phyloP scores from a whole-genome alignment of 257 asterid species.

The Handroanthus guayacan region DNA sequence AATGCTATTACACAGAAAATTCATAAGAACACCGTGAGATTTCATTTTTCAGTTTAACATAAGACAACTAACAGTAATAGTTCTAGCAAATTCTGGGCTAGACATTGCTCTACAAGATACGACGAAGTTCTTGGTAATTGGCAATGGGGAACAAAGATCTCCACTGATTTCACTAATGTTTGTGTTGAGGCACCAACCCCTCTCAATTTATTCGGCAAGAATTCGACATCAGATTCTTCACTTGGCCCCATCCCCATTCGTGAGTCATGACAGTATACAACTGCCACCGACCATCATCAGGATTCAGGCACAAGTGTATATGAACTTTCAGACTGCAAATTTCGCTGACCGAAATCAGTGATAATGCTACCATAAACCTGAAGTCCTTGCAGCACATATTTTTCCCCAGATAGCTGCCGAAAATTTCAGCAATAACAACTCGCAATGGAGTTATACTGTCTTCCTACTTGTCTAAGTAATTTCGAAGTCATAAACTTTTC shows the following conservation, averaged over 20 bases:
- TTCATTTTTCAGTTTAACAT: background rate
- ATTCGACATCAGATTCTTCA: background rate
- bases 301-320: background rate
- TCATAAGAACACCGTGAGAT: background rate
- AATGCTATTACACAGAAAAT: no score
- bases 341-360: background rate
- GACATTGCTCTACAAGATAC: background rate
- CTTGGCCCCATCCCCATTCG: background rate
- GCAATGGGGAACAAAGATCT: no score
- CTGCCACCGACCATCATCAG: background rate
- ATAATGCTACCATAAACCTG: background rate
- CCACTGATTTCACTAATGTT: no score
- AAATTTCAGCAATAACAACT: background rate
- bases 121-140: no score
- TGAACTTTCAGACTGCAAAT: background rate
- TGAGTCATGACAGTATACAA: conserved; percentile 7
- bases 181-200: no score
- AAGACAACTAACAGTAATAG: background rate
- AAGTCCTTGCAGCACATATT: background rate
- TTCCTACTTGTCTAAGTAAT: conserved; percentile 12
- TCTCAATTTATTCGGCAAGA: background rate
- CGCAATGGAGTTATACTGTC: background rate
- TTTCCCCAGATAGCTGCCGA: background rate
- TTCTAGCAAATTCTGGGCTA: background rate
- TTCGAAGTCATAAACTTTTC: conserved; percentile 17